Base-by-base conservation (phyloP, 306 rosid genomes). In the Vigna trinervia region DNA sequence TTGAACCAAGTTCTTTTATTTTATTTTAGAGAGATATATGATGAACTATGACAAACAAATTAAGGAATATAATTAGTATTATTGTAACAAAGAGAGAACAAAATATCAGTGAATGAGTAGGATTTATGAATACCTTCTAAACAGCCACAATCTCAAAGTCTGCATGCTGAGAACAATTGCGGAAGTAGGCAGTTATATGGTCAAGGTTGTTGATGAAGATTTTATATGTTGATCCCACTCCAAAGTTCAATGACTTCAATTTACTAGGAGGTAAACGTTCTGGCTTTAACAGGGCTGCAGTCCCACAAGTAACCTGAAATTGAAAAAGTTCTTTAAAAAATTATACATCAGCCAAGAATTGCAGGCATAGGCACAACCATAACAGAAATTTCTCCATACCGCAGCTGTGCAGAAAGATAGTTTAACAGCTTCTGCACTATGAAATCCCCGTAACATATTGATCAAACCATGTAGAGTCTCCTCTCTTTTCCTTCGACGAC, bases 101-200 rank as follows among this genome's bases (percentile, higher is more conserved):
- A 17, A 62, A 61, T 28, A 76, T 70, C 66, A 12, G 34, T 45
- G 58, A 77, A 80, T 62, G 63, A 71, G 28, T 12, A 32, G 28
- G 48, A 57, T 58, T 53, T 15, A 53, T 45, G 60, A 47, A 34
- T 73, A 84, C 87, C 87, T 76, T 73, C 52, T 81, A 84, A 34
- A 84, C 17, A 56, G 53, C 52, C 54, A 74, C 23, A 60, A 81
- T 34, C 52, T 84, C 85, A 6, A 84, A 80, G 71, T 84, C 87
- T 67, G 79, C 71, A 59, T 67, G 78, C 74, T 84, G 85, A 73
- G 80, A 73, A 66, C 74, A 51, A 41, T 69, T 73, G 75, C 85
- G 83, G 80, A 65, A 84, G 60, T 80, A 84, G 65, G 85, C 87
- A 30, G 82, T 73, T 84, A 84, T 71, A 48, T 68, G 77, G 87